Base-by-base conservation (phyloP, 129 eudicot genomes). In the Deinandra increscens region DNA sequence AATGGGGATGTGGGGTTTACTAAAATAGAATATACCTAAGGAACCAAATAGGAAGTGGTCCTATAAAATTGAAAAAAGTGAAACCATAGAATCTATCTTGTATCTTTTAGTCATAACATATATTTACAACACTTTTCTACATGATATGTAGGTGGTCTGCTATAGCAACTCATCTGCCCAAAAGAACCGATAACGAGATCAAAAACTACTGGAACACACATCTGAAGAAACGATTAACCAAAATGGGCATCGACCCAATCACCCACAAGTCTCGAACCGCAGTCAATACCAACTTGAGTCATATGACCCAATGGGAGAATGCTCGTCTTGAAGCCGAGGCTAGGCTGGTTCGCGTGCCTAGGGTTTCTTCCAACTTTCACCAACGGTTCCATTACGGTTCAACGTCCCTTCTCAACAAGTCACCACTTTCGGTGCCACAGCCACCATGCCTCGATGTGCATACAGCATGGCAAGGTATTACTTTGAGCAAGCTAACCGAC, bases 241-340 rank as follows among this genome's bases (percentile, higher is more conserved):
- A 79, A 55, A 82, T 82, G 85, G 91, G 91, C 2, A 82, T 85
- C 19, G 91, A 86, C 26, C 91, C 91, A 38, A 42, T 76, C 20
- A 82, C 91, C 64, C 91, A 86, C 79, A 86, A 82, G 45, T 79
- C 87, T 29, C 80, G 66, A 76, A 77, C 66, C 43, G 65, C 75
- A 1, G 46, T 8, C 39, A 69, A 73, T 11, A 60, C 85, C 71
- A 75, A 70, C 69, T 48, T 86, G 55, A 77, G 80, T 72, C 91
- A 86, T 71, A 80, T 86, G 82, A 83, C 87, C 10, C 87, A 86
- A 38, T 86, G 91, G 91, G 91, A 86, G 60, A 82, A 67, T 14
- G 85, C 87, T 50, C 75, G 91, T 42, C 91, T 85, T 14, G 87
- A 86, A 77, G 91, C 91, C 22, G 91, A 86, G 63, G 91, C 83